A percentile compares a stretch with the other conserved stretches of the same genome.
These are phyloP conservation scores for Handroanthus guayacan DNA, from an alignment of 257 asterid genomes.

Conservation along the genomic window DNA sequence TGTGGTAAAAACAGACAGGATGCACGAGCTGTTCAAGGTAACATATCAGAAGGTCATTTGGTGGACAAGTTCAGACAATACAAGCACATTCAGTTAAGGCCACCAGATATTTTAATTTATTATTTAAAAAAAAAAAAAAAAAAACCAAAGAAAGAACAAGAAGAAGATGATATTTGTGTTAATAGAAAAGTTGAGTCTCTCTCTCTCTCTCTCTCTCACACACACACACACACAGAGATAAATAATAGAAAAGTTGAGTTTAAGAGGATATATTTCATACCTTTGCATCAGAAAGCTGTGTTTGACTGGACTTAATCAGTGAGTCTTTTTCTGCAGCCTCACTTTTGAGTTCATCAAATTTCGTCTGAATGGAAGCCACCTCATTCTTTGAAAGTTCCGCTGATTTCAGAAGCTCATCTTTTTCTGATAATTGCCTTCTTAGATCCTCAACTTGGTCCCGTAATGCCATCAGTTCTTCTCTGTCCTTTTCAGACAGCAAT, in stretches of 20 bases:
- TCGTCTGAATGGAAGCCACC: slow-evolving; percentile 54
- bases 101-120: not conserved
- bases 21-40: not conserved
- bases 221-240: no score
- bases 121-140: no score
- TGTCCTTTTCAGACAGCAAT: slow-evolving; percentile 68
- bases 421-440: slow-evolving; percentile 69
- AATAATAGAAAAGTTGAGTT: not conserved
- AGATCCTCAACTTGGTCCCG: slow-evolving; percentile 80
- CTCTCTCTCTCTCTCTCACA: no score
- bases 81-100: not conserved
- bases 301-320: slow-evolving; percentile 68
- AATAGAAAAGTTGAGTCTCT: no score
- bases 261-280: slow-evolving; percentile 40
- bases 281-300: slow-evolving; percentile 88
- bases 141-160: no score
- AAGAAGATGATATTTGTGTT: no score
- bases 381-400: slow-evolving; percentile 66
- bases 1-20: slow-evolving; percentile 14
- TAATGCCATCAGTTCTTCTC: slow-evolving; percentile 75
- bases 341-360: slow-evolving; percentile 58
- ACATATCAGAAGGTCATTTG: not conserved
- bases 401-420: slow-evolving; percentile 80
- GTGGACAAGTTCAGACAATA: not conserved
- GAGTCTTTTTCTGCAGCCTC: slow-evolving; percentile 76